Evolutionary conservation across 257 asterid genomes (phyloP).

Genomic region (Przewalskia tangutica): DNA sequence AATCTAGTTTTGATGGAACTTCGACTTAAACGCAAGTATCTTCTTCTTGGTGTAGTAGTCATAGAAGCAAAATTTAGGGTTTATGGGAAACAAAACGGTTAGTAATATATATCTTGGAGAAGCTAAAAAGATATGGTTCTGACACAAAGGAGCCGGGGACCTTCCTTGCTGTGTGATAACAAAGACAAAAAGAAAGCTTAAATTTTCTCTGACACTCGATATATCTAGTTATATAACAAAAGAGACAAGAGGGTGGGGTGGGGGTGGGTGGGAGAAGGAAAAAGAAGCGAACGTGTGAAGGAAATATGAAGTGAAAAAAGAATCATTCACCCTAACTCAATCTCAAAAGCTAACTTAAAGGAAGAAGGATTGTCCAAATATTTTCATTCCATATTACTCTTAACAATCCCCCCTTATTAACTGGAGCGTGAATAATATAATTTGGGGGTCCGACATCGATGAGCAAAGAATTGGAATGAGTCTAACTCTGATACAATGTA

Average conservation of each 20-base stretch:
- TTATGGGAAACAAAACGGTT: constrained; percentile 4
- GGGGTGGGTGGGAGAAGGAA: constrained; percentile 9
- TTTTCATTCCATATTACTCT: too few relatives aligned
- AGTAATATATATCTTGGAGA: too few relatives aligned
- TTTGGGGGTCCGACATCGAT: too few relatives aligned
- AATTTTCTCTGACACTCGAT: constrained; percentile 24
- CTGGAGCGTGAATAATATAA: too few relatives aligned
- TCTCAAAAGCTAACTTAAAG: too few relatives aligned
- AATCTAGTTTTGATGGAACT: constrained; percentile 34
- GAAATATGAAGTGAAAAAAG: constrained; percentile 23
- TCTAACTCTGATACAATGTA: too few relatives aligned
- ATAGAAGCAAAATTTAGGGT: constrained; percentile 22
- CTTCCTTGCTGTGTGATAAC: constrained; percentile 1
- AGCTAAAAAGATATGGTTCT: constrained; percentile 51
- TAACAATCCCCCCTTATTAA: too few relatives aligned
- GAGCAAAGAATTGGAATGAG: too few relatives aligned
- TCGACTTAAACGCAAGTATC: constrained; percentile 19
- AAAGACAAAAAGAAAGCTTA: constrained; percentile 34
- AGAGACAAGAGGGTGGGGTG: neutral
- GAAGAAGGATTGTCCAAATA: too few relatives aligned
- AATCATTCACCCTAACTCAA: too few relatives aligned
- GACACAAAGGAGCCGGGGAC: constrained; percentile 53
- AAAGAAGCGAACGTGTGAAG: constrained; percentile 25
- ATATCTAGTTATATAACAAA: constrained; percentile 31
- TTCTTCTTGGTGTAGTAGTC: neutral